Base-by-base conservation (phyloP, 345 rosid genomes). In the Gossypium longicalyx region DNA sequence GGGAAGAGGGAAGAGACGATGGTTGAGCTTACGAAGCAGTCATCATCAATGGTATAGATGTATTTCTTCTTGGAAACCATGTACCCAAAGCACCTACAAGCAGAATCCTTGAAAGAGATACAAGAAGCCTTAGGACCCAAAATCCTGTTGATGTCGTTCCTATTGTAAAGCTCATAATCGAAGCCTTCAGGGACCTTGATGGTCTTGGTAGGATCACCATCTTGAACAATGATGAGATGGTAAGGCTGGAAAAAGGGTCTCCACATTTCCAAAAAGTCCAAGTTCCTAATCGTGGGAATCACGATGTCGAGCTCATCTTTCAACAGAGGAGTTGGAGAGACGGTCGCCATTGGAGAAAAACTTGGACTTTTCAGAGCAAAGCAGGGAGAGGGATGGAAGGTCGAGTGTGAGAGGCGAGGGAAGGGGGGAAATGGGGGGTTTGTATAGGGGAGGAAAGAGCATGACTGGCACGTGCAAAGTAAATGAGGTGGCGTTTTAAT, bases 1-100 rank as follows among this genome's bases (percentile, higher is more conserved):
- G 57, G 7, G 41, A 34, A 63, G 3, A 10, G 57, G 5, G 25
- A 60, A 51, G 25, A n/a, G 19, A 41, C 19, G 17, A 75, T 17
- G 17, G 20, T 51, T 52, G 17, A 4, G 84, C 95, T 89, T 83
- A 92, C 97, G 80, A 90, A 92, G 86, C 97, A 92, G 76, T 92
- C 97, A 77, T 92, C 97, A 66, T 92, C 97, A 75, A 92, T 92
- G 75, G 97, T 92, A 82, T 77, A 92, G 82, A 92, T 80, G 75
- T 92, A 92, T 83, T 92, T 92, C 88, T 90, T 92, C 80, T 92
- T 89, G 63, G 97, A 92, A 20, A 90, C 88, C 92, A 92, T 81
- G 84, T 66, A 92, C 8, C 97, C 97, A 22, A 92, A 92, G 81
- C 92, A 90, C 20, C 94, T 77, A 60, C 94, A 90, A 53, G 88